Base-by-base conservation (phyloP, 2,329 filamentous ascomycete species). In the Lasiodiplodia gonubiensis region DNA sequence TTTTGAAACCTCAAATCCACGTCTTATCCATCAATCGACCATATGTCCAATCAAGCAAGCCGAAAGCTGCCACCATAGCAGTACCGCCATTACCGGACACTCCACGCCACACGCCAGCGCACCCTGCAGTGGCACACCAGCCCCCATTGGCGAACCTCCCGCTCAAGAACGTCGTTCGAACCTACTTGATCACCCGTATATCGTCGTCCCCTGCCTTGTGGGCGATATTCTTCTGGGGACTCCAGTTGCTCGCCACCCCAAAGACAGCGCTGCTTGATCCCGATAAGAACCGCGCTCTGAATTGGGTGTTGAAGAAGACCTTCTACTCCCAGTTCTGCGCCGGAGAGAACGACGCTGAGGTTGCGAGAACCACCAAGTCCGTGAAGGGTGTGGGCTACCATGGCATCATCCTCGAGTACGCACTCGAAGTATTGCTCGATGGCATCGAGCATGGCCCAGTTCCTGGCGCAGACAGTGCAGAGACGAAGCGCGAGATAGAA, bases 321-420 rank as follows among this genome's bases (percentile, higher is more conserved):
- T 92, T 97, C 72, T 97, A 97, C 78, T 88, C 89, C 48, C 94
- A 97, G 74, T 97, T 97, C 77, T 97, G 94, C 78, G 92, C 92
- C 0, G 94, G 94, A 51, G 91, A 93, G 77, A 91, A 87, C 57
- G 83, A 85, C 0, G 71, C 76, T 4, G 91, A 97, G 78, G 90
- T 96, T 3, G 82, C 82, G 60, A 79, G 77, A 27, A 77, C 74
- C 27, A 93, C 90, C 0, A 86, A 93, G 42, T 75, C 83, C 2
- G 80, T 85, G 4, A 84, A 97, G 14, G 92, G 92, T 78, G 78
- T 84, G 37, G 94, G 94, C 0, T 97, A 92, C 75, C 87, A 86
- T n/a, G 94, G 93, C 12, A 90, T 97, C 3, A 94, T 97, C 68
- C 83, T 97, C 53, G 89, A 91, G 27, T 97, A 96, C 73, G 93